Evolutionary conservation across 2,329 filamentous ascomycete genomes (phyloP).

Genomic region (Coniochaeta sp.): DNA sequence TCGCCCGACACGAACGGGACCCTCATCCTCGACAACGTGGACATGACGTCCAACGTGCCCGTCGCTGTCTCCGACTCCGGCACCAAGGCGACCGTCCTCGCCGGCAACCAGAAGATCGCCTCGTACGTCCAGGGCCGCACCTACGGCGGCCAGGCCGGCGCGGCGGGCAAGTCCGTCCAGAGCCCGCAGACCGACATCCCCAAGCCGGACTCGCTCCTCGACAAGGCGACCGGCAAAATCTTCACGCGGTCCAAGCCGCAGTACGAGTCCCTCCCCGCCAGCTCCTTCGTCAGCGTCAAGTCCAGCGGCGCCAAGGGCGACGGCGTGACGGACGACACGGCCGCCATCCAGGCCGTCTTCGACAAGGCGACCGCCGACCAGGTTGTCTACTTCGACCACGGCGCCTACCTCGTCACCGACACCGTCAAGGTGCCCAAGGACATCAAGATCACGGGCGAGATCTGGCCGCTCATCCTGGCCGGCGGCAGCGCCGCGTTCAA

Average conservation of each 20-base stretch:
- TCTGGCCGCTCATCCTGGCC: conserved; percentile 87
- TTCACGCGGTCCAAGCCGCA: conserved; percentile 86
- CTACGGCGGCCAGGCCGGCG: conserved; percentile 47
- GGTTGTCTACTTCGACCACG: conserved; percentile 69
- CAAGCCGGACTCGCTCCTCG: conserved; percentile 63
- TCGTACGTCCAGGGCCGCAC: conserved; percentile 76
- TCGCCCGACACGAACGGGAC: conserved; percentile 68
- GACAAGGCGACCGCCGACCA: conserved; percentile 56
- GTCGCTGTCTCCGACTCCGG: conserved; percentile 56
- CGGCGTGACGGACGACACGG: conserved; percentile 79
- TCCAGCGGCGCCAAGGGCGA: conserved; percentile 79
- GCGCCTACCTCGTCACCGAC: conserved; percentile 62
- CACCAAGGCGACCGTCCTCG: conserved; percentile 54
- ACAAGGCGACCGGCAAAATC: conserved; percentile 53
- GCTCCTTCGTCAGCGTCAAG: conserved; percentile 77
- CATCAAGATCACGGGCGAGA: conserved; percentile 82
- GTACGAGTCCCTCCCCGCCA: conserved; percentile 62
- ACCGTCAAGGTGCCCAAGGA: conserved; percentile 70
- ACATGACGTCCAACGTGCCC: conserved; percentile 62
- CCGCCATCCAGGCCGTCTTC: conserved; percentile 72
- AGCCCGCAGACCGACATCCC: conserved; percentile 40
- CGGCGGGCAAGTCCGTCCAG: conserved; percentile 50
- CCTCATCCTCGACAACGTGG: conserved; percentile 82
- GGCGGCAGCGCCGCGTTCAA: conserved; percentile 63
- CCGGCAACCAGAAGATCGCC: conserved; percentile 59